phyloP scores from a whole-genome alignment of 1,284 basidiomycete genomes.

The Ustilago xerochloae region DNA sequence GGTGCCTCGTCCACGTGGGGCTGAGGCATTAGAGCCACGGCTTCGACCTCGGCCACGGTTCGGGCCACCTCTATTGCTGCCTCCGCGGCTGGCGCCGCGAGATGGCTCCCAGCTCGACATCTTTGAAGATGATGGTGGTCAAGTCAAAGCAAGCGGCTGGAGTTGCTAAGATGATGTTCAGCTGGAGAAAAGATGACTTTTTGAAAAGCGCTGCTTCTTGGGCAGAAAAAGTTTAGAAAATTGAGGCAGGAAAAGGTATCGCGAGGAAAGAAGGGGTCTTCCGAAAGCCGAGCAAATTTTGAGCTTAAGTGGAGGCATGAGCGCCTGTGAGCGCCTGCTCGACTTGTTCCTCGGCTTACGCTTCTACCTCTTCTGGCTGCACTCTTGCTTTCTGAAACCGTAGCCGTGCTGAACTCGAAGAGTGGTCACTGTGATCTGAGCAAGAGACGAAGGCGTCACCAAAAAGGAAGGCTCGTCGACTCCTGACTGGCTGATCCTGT shows the following conservation, averaged over 20 bases:
- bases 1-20: conserved; percentile 18
- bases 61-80: conserved; percentile 11
- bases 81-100: conserved; percentile 12
- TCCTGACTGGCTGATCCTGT: too few species aligned
- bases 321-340: not conserved
- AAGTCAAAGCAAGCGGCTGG: not conserved
- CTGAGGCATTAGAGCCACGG: conserved; percentile 1
- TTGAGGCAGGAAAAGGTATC: not conserved
- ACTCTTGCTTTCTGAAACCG: too few species aligned
- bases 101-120: conserved; percentile 15
- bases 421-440: not conserved
- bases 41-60: conserved; percentile 18
- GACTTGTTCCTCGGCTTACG: too few species aligned
- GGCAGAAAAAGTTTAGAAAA: not conserved
- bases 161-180: not conserved
- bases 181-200: not conserved
- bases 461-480: too few species aligned
- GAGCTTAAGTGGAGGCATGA: conserved; percentile 1
- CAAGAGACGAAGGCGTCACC: not conserved
- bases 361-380: too few species aligned
- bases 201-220: not conserved
- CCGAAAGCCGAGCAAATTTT: conserved; percentile 25
- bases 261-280: conserved; percentile 16
- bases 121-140: not conserved
- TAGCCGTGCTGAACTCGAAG: too few species aligned